These are phyloP conservation scores for Luzula sylvatica DNA, from an alignment of 176 grass and related monocot genomes.

Conservation along the genomic window DNA sequence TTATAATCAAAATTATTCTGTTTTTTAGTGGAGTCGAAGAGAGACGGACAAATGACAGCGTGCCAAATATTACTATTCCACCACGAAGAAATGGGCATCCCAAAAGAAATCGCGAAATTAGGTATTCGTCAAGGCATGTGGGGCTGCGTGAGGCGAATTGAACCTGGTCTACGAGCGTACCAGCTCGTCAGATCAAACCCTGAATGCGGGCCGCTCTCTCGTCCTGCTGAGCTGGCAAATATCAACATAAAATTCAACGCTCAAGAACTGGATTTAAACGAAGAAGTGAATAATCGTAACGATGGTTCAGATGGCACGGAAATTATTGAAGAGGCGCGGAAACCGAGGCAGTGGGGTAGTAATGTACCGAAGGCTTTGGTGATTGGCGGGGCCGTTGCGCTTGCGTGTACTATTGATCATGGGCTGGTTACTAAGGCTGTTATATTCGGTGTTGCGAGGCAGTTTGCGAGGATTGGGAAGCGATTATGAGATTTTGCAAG, in stretches of 20 bases:
- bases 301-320: conserved; percentile 31
- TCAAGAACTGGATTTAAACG: conserved; percentile 24
- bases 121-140: conserved; percentile 90
- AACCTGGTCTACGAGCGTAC: conserved; percentile 78
- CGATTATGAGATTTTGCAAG: conserved; percentile 20
- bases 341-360: conserved; percentile 59
- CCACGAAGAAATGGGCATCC: conserved; percentile 94
- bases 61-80: conserved; percentile 95
- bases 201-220: conserved; percentile 37
- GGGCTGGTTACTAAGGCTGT: conserved; percentile 71
- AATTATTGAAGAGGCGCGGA: conserved; percentile 30
- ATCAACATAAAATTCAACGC: conserved; percentile 55
- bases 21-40: conserved; percentile 65
- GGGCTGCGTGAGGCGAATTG: conserved; percentile 68
- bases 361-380: conserved; percentile 54
- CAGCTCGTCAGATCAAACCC: conserved; percentile 31
- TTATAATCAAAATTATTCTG: background rate
- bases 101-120: conserved; percentile 67
- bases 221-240: conserved; percentile 41
- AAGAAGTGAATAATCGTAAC: background rate
- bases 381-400: conserved; percentile 53
- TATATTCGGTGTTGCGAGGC: conserved; percentile 74
- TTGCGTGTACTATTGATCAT: conserved; percentile 67
- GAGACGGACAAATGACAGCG: conserved; percentile 62
- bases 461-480: conserved; percentile 67